phyloP scores from a whole-genome alignment of 257 asterid genomes.

The Solanum chaucha region DNA sequence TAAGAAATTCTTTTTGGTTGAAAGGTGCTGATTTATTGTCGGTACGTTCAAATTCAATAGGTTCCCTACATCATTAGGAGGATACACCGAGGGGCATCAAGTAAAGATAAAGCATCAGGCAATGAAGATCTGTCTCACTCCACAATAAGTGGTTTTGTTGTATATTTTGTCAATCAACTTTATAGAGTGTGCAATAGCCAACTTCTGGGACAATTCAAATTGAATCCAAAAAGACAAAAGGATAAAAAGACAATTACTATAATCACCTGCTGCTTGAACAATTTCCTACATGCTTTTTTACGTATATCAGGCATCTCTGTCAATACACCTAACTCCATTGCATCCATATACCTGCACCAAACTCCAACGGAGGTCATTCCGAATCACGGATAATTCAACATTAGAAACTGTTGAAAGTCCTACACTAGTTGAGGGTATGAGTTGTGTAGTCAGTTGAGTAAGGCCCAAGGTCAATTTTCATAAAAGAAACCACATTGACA shows the following conservation, averaged over 20 bases:
- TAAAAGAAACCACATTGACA: not conserved
- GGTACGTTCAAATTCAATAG: not conserved
- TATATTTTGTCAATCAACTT: not conserved
- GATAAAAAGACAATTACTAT: not conserved
- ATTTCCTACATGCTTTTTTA: conserved; percentile 50
- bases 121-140: not conserved
- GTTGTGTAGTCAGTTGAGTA: not conserved
- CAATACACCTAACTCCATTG: conserved; percentile 66
- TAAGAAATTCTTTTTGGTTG: not conserved
- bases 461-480: not conserved
- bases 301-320: conserved; percentile 69
- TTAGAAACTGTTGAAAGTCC: not conserved
- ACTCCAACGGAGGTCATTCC: not conserved
- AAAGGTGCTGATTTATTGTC: not conserved
- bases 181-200: not conserved
- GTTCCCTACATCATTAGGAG: not conserved
- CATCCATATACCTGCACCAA: conserved; percentile 56
- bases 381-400: not conserved
- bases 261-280: conserved; percentile 65
- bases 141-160: not conserved
- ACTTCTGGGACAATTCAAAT: not conserved
- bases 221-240: not conserved
- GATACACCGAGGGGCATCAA: not conserved
- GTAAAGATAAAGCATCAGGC: not conserved
- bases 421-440: not conserved